phyloP scores from a whole-genome alignment of 2,329 filamentous ascomycete species.

The Aspergillus carbonarius region DNA sequence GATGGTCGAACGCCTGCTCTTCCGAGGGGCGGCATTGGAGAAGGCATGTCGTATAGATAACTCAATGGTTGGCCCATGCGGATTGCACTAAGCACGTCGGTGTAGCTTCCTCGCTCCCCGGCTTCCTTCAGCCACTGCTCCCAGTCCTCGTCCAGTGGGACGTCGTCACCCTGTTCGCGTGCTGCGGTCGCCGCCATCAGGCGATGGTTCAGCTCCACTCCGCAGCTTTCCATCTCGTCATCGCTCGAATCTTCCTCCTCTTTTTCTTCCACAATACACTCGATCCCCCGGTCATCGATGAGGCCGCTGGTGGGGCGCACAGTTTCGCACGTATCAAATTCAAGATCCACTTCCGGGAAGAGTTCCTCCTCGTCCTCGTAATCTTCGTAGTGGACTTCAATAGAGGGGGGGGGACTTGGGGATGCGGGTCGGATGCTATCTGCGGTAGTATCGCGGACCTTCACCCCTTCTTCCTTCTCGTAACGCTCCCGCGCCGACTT shows the following conservation, averaged over 20 bases:
- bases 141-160: constrained; percentile 49
- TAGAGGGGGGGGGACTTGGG: constrained; percentile 36
- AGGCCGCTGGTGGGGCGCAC: constrained; percentile 24
- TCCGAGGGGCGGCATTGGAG: constrained; percentile 18
- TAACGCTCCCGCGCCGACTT: constrained; percentile 49
- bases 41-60: constrained; percentile 27
- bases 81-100: constrained; percentile 43
- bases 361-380: constrained; percentile 13
- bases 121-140: constrained; percentile 61
- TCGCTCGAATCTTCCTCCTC: constrained; percentile 46
- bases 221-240: constrained; percentile 52
- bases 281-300: constrained; percentile 26
- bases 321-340: constrained; percentile 22
- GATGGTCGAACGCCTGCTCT: constrained; percentile 20
- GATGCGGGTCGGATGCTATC: constrained; percentile 55
- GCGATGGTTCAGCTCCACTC: constrained; percentile 52
- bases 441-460: constrained; percentile 61
- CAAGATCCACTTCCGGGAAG: constrained; percentile 24
- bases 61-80: constrained; percentile 36
- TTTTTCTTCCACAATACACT: constrained; percentile 24
- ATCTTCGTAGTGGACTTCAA: constrained; percentile 34
- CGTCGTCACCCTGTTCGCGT: constrained; percentile 49
- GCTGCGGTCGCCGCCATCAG: constrained; percentile 55
- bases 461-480: constrained; percentile 57
- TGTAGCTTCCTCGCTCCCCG: constrained; percentile 50